Conservation (phyloP, 169 alveolate genomes). For the Cryptosporidium ubiquitum region DNA sequence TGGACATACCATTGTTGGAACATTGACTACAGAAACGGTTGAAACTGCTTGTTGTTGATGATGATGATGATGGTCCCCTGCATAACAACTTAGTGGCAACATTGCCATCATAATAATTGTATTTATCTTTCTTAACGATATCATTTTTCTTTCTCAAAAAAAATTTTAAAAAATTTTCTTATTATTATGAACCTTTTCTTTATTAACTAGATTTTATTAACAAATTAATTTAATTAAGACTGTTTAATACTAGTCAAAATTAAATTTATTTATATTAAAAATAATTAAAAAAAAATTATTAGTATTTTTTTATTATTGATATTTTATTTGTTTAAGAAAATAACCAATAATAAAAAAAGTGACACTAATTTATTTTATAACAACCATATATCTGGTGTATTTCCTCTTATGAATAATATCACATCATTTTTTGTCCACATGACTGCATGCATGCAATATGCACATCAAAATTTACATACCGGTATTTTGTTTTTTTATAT, state of each 20-base stretch:
- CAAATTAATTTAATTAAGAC: constrained; percentile 4
- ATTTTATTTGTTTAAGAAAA: constrained; percentile 4
- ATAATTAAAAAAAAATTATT: neutral
- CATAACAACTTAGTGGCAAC: constrained; percentile 51
- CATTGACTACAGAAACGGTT: constrained; percentile 49
- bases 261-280: neutral
- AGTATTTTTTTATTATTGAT: neutral
- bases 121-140: constrained; percentile 4
- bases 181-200: neutral
- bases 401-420: constrained; percentile 17
- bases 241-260: constrained; percentile 1
- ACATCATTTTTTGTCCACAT: constrained; percentile 39
- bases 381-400: constrained; percentile 3
- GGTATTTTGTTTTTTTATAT: neutral
- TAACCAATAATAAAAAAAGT: constrained; percentile 18
- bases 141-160: constrained; percentile 3
- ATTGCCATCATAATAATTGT: constrained; percentile 11
- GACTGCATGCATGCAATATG: constrained; percentile 51
- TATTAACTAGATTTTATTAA: neutral
- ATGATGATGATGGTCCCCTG: constrained; percentile 51
- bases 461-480: constrained; percentile 27
- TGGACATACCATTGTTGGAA: constrained; percentile 58
- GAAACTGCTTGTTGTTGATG: constrained; percentile 13
- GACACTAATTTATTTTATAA: neutral
- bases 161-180: neutral